Evolutionary conservation across 208 protist genomes (phyloP), one percentile per base, ranked within the genome.

Genomic region (Polymyxa betae): DNA sequence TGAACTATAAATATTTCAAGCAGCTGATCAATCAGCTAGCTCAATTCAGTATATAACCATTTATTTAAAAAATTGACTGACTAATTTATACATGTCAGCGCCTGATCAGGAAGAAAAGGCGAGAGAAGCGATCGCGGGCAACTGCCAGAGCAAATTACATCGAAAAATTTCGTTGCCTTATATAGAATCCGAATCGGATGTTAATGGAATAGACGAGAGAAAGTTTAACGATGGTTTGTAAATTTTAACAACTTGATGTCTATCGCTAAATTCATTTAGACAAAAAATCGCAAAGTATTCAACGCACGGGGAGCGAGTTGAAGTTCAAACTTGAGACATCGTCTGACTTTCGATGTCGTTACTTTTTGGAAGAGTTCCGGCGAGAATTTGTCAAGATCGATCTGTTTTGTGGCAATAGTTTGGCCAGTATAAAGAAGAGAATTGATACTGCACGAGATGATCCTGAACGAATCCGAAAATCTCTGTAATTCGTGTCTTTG

Each of bases 1-100:
- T 82, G 72, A 82, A 82, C 35, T 82, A 82, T n/a, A 82, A 82
- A n/a, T 38, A 82, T 20, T 82, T 82, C 72, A 82, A 82, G 72
- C 72, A 82, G 72, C 5, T 82, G 35, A 82, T 82, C 72, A 5
- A 82, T 82, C 72, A 82, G n/a, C 72, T 82, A 5, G 5, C 72
- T 5, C 5, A 40, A n/a, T 43, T 82, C 40, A n/a, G 72, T 82
- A 82, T 5, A 12, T 35, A 40, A 35, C 10, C 72, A 82, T 60
- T 24, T 60, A 29, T 60, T 60, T 60, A 29, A 5, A 60, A 60
- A 60, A n/a, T n/a, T 60, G 5, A 60, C 49, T 29, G 49, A 60
- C 5, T 60, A 5, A 60, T 29, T 5, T 60, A 60, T 60, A 60
- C 12, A 82, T 5, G 35, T 16, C 54, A 66, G 54, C 20, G 29